phyloP scores from a whole-genome alignment of 148 eudicot species.

The Cornus kousa region DNA sequence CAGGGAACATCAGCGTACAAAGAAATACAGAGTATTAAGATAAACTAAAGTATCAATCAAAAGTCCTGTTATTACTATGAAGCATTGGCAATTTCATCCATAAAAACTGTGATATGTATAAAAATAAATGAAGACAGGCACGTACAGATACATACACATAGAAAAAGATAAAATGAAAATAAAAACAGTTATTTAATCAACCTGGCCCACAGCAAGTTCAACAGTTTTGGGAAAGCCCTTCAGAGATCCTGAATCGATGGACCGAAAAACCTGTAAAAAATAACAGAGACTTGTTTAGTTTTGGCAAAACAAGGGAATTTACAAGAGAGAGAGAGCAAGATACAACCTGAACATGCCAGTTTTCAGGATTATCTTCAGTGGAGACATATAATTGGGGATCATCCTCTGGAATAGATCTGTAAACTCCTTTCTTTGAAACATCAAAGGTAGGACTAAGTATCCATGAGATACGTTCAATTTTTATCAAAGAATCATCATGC shows the following conservation, averaged over 20 bases:
- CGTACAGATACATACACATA: background rate
- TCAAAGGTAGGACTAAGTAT: conserved; percentile 69
- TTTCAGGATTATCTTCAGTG: conserved; percentile 62
- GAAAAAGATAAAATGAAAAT: background rate
- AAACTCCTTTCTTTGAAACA: conserved; percentile 29
- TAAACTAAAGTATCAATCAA: background rate
- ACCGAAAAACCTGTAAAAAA: conserved; percentile 70
- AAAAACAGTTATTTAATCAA: conserved; percentile 18
- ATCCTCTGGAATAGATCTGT: conserved; percentile 49
- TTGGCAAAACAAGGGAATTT: background rate
- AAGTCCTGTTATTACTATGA: background rate
- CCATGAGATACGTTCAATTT: conserved; percentile 98
- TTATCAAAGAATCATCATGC: conserved; percentile 91
- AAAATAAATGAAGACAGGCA: background rate
- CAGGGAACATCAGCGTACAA: conserved; percentile 1
- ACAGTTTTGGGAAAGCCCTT: conserved; percentile 74
- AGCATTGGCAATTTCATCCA: conserved; percentile 6
- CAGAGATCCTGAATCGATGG: conserved; percentile 92
- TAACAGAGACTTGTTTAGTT: background rate
- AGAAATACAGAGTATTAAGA: background rate
- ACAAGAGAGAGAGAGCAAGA: background rate
- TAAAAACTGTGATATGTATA: background rate
- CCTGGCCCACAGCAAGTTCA: conserved; percentile 61
- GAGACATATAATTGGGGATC: conserved; percentile 69
- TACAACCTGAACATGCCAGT: conserved; percentile 92